Conservation (phyloP, 2,329 filamentous ascomycete species). For the Sphaerulina vaccinii region DNA sequence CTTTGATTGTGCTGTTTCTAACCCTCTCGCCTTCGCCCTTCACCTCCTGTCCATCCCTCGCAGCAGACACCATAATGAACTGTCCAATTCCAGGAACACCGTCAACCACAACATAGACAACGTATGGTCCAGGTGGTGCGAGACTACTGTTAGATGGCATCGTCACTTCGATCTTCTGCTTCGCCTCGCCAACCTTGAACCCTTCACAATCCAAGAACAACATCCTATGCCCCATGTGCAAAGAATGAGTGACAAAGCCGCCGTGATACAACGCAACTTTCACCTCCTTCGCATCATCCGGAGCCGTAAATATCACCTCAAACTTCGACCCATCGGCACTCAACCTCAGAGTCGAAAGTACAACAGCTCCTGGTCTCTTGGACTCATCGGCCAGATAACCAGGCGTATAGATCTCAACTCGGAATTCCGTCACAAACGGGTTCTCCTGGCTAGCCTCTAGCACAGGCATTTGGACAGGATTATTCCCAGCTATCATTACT, state of each 20-base stretch:
- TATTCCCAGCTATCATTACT: slow-evolving; percentile 59
- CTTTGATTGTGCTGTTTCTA: not conserved
- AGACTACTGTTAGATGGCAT: slow-evolving; percentile 56
- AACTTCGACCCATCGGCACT: slow-evolving; percentile 48
- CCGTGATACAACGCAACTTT: slow-evolving; percentile 58
- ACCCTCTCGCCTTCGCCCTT: not conserved
- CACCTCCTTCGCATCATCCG: slow-evolving; percentile 43
- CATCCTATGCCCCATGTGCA: slow-evolving; percentile 64
- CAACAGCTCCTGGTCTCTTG: slow-evolving; percentile 50
- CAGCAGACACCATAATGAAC: slow-evolving; percentile 50
- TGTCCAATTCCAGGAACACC: slow-evolving; percentile 55
- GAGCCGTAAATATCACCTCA: slow-evolving; percentile 49
- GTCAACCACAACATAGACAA: slow-evolving; percentile 59
- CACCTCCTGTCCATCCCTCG: not conserved
- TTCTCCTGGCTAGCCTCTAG: slow-evolving; percentile 41
- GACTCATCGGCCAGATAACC: slow-evolving; percentile 56
- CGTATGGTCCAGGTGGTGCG: slow-evolving; percentile 59
- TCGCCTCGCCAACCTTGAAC: slow-evolving; percentile 44
- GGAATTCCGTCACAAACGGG: slow-evolving; percentile 59
- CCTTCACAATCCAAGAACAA: slow-evolving; percentile 52
- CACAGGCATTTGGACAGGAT: slow-evolving; percentile 60
- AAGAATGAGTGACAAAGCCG: slow-evolving; percentile 60
- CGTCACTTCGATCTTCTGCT: slow-evolving; percentile 51
- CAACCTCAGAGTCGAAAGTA: slow-evolving; percentile 47
- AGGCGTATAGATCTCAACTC: slow-evolving; percentile 61